A percentile compares a stretch with the other conserved stretches of the same genome.
phyloP scores from a whole-genome alignment of 164 flowering plant species.

The Berberis thunbergii region DNA sequence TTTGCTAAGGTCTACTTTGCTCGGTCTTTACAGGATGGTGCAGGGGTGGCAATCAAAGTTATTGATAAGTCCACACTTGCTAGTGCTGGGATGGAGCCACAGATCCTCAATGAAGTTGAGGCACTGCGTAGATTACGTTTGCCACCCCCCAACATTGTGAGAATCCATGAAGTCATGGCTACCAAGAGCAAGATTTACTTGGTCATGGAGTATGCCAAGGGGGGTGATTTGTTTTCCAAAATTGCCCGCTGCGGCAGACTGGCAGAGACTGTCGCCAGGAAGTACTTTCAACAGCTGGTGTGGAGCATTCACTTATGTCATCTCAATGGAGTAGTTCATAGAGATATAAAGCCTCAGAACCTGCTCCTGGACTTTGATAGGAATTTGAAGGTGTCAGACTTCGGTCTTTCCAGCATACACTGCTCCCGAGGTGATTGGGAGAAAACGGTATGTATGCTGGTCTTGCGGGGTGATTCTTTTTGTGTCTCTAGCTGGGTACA shows the following conservation, averaged over 20 bases:
- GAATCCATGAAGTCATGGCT: conserved; percentile 72
- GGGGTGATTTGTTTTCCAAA: conserved; percentile 57
- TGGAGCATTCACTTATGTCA: conserved; percentile 64
- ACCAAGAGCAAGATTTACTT: conserved; percentile 58
- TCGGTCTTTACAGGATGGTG: conserved; percentile 21
- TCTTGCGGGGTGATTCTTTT: conserved; percentile 70
- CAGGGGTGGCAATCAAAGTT: conserved; percentile 46
- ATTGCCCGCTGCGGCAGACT: conserved; percentile 34
- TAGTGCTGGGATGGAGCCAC: conserved; percentile 37
- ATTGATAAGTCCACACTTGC: conserved; percentile 37
- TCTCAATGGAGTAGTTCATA: conserved; percentile 57
- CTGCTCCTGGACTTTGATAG: conserved; percentile 49
- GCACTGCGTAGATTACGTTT: conserved; percentile 53
- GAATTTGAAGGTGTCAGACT: conserved; percentile 58
- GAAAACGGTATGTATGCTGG: conserved; percentile 66
- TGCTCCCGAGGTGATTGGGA: conserved; percentile 55
- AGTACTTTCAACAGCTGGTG: conserved; percentile 54
- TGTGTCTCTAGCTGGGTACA: conserved; percentile 40
- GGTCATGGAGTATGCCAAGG: conserved; percentile 61
- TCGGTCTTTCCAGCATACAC: conserved; percentile 73
- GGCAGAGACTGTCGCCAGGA: conserved; percentile 35
- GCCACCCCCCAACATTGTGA: conserved; percentile 46
- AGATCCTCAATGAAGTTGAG: conserved; percentile 41
- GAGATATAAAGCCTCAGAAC: conserved; percentile 77
- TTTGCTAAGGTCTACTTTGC: conserved; percentile 70